phyloP scores from a whole-genome alignment of 2,329 filamentous ascomycete species.

The Aspergillus ochraceus region DNA sequence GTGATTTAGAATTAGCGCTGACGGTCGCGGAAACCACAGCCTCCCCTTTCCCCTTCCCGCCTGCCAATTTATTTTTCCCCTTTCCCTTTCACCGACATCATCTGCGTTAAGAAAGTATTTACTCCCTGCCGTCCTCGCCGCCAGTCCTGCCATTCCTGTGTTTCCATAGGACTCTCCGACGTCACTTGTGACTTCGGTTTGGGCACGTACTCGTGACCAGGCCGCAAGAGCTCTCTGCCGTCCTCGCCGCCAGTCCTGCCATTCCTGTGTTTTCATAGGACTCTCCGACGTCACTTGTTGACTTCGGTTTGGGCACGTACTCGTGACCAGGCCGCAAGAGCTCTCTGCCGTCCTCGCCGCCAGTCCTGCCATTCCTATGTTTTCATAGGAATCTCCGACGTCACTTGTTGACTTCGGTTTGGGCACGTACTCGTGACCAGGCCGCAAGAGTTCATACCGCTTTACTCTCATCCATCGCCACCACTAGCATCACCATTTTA shows the following conservation, averaged over 20 bases:
- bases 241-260: conserved; percentile 21
- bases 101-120: conserved; percentile 9
- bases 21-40: too few relatives aligned
- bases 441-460: conserved; percentile 16
- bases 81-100: too few relatives aligned
- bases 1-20: too few relatives aligned
- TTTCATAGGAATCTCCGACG: conserved; percentile 22
- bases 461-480: conserved; percentile 11
- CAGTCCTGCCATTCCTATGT: conserved; percentile 25
- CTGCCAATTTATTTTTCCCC: too few relatives aligned
- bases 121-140: background rate
- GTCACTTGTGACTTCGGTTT: too few relatives aligned
- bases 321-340: conserved; percentile 19
- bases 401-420: conserved; percentile 19
- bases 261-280: conserved; percentile 25
- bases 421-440: conserved; percentile 20
- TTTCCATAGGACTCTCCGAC: too few relatives aligned
- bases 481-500: background rate
- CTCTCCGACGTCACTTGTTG: conserved; percentile 21
- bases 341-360: conserved; percentile 19
- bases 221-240: too few relatives aligned
- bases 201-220: too few relatives aligned
- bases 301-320: conserved; percentile 19
- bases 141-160: too few relatives aligned
- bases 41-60: too few relatives aligned